Conservation (phyloP, 1,284 basidiomycete species). For the Cyathus olla region DNA sequence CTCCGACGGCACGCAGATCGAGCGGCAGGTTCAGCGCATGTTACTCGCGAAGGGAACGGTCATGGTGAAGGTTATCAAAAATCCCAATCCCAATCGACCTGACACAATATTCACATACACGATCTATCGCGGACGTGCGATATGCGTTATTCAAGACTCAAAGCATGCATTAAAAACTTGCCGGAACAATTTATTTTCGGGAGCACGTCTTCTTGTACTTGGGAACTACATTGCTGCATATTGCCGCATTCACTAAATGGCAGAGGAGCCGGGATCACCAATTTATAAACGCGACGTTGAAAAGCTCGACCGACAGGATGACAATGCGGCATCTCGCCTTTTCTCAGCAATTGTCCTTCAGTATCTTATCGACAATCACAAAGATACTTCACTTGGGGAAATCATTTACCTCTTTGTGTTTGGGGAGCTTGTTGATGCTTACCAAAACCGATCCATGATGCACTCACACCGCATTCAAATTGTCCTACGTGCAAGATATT, state of each 20-base stretch:
- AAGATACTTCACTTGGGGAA: conserved; percentile 28
- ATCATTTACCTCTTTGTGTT: conserved; percentile 46
- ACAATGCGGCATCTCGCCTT: conserved; percentile 47
- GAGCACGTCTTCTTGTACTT: conserved; percentile 12
- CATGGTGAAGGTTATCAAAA: not conserved
- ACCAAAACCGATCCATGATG: conserved; percentile 42
- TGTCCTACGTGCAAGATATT: conserved; percentile 28
- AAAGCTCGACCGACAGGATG: conserved; percentile 51
- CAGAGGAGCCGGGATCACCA: conserved; percentile 16
- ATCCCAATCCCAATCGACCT: not conserved
- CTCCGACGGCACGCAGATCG: conserved; percentile 23
- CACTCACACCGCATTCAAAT: conserved; percentile 39
- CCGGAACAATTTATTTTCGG: conserved; percentile 16
- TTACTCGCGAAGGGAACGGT: conserved; percentile 3
- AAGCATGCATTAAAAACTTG: conserved; percentile 19
- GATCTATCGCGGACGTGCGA: not conserved
- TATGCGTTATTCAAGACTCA: conserved; percentile 21
- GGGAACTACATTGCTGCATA: conserved; percentile 3
- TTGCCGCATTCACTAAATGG: conserved; percentile 4
- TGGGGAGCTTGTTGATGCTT: conserved; percentile 50
- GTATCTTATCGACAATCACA: conserved; percentile 18
- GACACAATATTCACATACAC: not conserved
- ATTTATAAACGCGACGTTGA: conserved; percentile 47
- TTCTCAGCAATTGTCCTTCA: conserved; percentile 31
- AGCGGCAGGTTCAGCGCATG: conserved; percentile 14